These are phyloP conservation scores for Nothopassalora personata DNA, from an alignment of 2,329 filamentous ascomycete species.

Conservation along the genomic window DNA sequence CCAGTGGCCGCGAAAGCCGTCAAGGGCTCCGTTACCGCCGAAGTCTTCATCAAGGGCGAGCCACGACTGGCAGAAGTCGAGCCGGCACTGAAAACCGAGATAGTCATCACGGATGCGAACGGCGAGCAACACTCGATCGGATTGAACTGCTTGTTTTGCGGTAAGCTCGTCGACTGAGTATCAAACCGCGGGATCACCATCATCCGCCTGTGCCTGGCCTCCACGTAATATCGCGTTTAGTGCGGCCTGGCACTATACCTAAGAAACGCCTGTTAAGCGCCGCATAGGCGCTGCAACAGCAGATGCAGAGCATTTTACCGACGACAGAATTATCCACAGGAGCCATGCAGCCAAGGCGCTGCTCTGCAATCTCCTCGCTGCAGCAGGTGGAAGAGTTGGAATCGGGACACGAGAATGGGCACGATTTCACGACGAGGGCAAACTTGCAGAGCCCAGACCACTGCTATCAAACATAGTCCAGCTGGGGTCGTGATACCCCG, in stretches of 20 bases:
- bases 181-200: not conserved
- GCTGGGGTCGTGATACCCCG: not conserved
- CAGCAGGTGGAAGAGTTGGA: not conserved
- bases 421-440: not conserved
- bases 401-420: not conserved
- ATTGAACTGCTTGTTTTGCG: conserved; percentile 29
- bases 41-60: conserved; percentile 26
- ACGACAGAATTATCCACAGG: not conserved
- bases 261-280: not conserved
- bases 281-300: not conserved
- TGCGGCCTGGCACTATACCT: not conserved
- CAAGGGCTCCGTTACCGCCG: conserved; percentile 15
- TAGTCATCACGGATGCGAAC: conserved; percentile 25
- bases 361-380: not conserved
- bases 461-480: not conserved
- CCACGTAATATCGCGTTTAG: not conserved
- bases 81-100: conserved; percentile 19
- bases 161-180: conserved; percentile 18
- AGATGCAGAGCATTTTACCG: not conserved
- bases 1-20: conserved; percentile 7
- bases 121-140: conserved; percentile 20
- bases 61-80: conserved; percentile 9
- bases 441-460: not conserved
- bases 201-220: not conserved
- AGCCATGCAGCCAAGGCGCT: not conserved